Evolutionary conservation across 129 eudicot genomes (phyloP), one percentile per base, ranked within the genome.

Genomic region (Centella asiatica): DNA sequence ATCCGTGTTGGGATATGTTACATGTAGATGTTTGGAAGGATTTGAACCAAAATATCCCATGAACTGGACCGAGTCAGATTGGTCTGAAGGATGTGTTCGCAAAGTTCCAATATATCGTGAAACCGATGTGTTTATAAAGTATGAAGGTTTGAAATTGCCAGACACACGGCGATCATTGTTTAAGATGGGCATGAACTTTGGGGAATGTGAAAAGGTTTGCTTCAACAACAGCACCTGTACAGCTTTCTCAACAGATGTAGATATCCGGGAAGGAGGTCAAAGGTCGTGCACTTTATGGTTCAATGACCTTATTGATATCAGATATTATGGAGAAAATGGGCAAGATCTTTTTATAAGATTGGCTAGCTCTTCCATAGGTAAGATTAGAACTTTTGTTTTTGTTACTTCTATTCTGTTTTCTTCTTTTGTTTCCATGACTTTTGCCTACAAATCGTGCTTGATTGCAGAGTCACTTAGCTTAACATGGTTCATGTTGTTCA

Each of bases 1-100:
- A 33, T 24, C 25, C 25, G 26, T 0, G 13, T 52, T 25, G 4
- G 36, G 22, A 50, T 31, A 6, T 24, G 31, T 20, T 31, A 23
- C 25, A 49, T 50, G 56, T 50, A 31, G 31, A 18, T 50, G 55
- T 50, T 50, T 50, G 56, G 56, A 50, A 23, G 56, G 56, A 24
- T 50, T 50, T 50, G 31, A 50, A 18, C 56, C 56, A 50, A 50
- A 50, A 50, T 23, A 20, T 50, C 18, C 31, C 22, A 18, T 20
- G 13, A 50, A 50, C 9, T 50, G 56, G 56, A 50, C 28, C 17
- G 3, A 9, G 25, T 27, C 56, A 23, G 56, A 50, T 50, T 31
- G 31, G 10, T 50, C 56, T 50, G 56, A 10, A 20, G 56, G 56
- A 9, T 50, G 56, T 24, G 26, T 50, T 23, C 56, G 56, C 18